Base-by-base conservation (phyloP, 306 rosid genomes). In the Acacia confusa region DNA sequence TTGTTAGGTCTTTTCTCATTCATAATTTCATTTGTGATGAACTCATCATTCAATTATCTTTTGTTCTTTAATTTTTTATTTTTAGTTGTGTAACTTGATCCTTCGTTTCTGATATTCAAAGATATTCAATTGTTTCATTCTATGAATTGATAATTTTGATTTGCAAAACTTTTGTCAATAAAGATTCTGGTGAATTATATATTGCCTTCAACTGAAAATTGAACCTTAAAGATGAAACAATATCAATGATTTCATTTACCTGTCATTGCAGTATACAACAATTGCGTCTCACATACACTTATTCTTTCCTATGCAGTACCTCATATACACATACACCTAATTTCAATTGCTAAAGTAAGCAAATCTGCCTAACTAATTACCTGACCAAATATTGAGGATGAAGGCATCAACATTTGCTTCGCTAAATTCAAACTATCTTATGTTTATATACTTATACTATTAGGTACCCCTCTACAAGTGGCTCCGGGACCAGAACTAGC, bases 401-500 rank as follows among this genome's bases (percentile, higher is more conserved):
- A 52, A 47, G 22, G 1, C 1, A 19, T 17, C 1, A 52, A 52
- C 0, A 17, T 19, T 4, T 5, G 0, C 58, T 24, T 6, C 19
- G 4, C 24, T 17, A 17, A 19, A 14, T 52, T 3, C 7, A 19
- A 6, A 19, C 58, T 4, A 52, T 19, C 5, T 4, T 19, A 52
- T 52, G 61, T 20, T 82, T 74, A 83, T 70, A 81, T 84, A 17
- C 79, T 78, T 75, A 84, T 72, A 72, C 90, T 87, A 70, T 75
- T 81, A 1, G 87, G 77, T 24, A 87, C 79, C 24, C 86, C 87
- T 78, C 82, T 78, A 3, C 84, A 25, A 48, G 87, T 81, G 48
- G 24, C 84, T 41, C 90, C 87, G 11, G 85, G 82, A 16, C 79
- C 74, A 68, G 89, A 84, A 79, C 77, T 73, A 0, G 82, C 70